phyloP scores from a whole-genome alignment of 1,139 yeast genomes.

The Geotrichum bryndzae region DNA sequence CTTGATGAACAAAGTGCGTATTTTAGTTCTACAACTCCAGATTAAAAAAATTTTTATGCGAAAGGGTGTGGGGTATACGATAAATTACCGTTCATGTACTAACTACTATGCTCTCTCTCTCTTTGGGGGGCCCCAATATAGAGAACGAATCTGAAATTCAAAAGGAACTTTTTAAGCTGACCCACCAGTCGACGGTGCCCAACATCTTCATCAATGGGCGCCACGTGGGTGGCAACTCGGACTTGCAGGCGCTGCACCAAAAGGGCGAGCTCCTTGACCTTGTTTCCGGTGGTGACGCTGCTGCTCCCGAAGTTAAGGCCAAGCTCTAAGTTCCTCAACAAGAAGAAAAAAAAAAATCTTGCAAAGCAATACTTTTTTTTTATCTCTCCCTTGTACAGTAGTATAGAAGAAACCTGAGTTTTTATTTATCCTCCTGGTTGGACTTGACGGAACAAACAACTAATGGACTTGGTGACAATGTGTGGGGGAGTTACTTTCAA shows the following conservation, averaged over 20 bases:
- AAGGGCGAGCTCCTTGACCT: slow-evolving; percentile 34
- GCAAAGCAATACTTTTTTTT: too few relatives aligned
- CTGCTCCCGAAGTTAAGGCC: background rate
- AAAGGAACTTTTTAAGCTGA: slow-evolving; percentile 63
- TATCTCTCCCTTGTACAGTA: too few relatives aligned
- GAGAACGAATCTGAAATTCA: slow-evolving; percentile 66
- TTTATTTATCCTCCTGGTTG: too few relatives aligned
- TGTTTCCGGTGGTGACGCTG: background rate
- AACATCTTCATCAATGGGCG: slow-evolving; percentile 82
- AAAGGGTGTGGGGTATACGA: background rate
- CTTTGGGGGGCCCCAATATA: background rate
- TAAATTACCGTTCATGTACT: background rate
- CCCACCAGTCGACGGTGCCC: slow-evolving; percentile 93
- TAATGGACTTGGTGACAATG: too few relatives aligned
- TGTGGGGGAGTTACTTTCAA: too few relatives aligned
- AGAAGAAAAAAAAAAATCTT: background rate
- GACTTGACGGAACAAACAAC: too few relatives aligned
- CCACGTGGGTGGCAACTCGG: slow-evolving; percentile 73
- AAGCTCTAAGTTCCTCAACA: background rate
- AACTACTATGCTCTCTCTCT: background rate
- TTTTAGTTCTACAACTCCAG: background rate
- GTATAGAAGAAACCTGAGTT: too few relatives aligned
- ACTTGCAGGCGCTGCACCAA: slow-evolving; percentile 55
- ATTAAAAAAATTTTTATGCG: background rate
- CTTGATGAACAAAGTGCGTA: slow-evolving; percentile 14